Evolutionary conservation across 768 basidiomycete genomes (phyloP), one percentile per base, ranked within the genome.

Genomic region (Heimioporus sp.): DNA sequence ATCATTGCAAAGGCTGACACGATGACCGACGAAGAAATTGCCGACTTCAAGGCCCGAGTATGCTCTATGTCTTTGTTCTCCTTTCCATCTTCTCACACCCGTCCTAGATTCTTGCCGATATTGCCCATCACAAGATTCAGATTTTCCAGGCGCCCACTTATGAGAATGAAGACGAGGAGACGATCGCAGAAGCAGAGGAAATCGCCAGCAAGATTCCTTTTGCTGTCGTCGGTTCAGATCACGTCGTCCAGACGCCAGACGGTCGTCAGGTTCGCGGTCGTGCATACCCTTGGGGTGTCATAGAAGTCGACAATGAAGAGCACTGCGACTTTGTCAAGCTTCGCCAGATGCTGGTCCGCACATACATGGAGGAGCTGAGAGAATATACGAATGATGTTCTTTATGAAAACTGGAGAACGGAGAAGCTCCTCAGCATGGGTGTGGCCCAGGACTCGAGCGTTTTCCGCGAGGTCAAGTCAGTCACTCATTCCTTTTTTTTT

Each of bases 291-390:
- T 99, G 97, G 97, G 97, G 97, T 69, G 87, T 95, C 45, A 93
- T 98, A 58, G 97, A 99, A 69, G 97, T 99, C 21, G 97, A 99
- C 77, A 98, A 99, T 64, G 97, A 98, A 67, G 91, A 93, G 16
- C 97, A 99, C 67, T 99, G 97, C 61, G 97, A 99, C 71, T 99
- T 99, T 68, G 96, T 98, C 72, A 98, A 98, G 74, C 88, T 99
- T 55, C 88, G 97, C 47, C 97, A 98, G 72, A 98, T 99, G 97
- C 88, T 99, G 35, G 89, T 99, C 60, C 83, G 97, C 51, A 98
- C 96, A 10, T 97, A 98, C 70, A 99, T 99, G 97, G 97, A 99
- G 70, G 97, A 99, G 70, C 79, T 99, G 59, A 79, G 96, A 65
- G 97, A 98, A 74, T 91, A 95, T 71, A 98, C 97, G 61, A 95